Evolutionary conservation across 495 filamentous ascomycete species (phyloP), one percentile per base, ranked within the genome.

Genomic region (Hyphodiscus hymeniophilus): DNA sequence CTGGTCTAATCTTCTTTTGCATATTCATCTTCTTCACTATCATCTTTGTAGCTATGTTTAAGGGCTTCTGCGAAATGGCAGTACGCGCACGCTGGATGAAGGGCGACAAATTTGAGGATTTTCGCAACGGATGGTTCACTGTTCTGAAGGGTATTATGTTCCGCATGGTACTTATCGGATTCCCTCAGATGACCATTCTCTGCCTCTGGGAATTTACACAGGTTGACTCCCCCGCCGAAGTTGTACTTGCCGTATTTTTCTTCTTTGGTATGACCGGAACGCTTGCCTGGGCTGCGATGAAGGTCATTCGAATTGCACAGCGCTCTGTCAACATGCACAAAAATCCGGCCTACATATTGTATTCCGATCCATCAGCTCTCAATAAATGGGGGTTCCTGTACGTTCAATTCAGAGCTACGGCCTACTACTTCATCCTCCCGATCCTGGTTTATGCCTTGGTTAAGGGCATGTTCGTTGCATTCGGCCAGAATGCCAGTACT

Each of bases 371-470:
- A 8, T 75, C 84, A 41, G 81, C 85, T 28, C 69, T 98, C 49
- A 96, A 98, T 79, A 94, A 95, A 69, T 96, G 92, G 92, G 92
- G 92, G 13, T 98, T 97, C 69, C 70, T 98, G 23, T 98, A 98
- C 62, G 87, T 98, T 47, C 92, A 96, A 63, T 97, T 95, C 72
- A 84, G 90, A 47, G 91, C 92, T 17, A 91, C 91, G 1, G 87
- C 89, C 6, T 98, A 98, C 72, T 98, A 94, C 71, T 98, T 94
- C 63, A 85, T 97, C 60, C 79, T 94, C 13, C 91, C 90, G 0
- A 62, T 85, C 32, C 74, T 98, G 31, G 58, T 71, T 32, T 95
- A 97, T 59, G 79, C 84, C 24, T 62, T 97, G 12, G 50, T 94
- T 60, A 97, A 96, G 73, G 76, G 81, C 34, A 83, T 95, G 74